Evolutionary conservation across 225 moss, liverwort and hornwort species (phyloP).

Genomic region (Bryum argenteum): DNA sequence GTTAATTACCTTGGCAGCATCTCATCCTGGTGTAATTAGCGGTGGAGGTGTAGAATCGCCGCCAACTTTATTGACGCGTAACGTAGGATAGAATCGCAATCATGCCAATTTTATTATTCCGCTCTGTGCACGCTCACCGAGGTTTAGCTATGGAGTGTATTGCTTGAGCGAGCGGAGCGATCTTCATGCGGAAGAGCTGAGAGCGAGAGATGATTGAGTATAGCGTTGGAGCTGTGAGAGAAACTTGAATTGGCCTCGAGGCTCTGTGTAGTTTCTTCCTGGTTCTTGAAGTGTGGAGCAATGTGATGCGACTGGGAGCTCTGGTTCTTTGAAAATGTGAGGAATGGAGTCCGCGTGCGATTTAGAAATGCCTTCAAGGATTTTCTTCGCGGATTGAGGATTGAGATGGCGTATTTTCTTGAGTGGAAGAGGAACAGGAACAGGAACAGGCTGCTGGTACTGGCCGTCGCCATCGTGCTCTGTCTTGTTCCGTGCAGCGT

Average conservation of each 20-base stretch:
- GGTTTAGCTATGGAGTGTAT: background rate
- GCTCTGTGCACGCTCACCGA: background rate
- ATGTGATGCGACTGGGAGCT: background rate
- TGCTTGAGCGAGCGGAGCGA: background rate
- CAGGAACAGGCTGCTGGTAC: slow-evolving; percentile 12
- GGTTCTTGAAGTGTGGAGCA: background rate
- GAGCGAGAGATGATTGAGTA: too few relatives aligned
- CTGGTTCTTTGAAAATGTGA: background rate
- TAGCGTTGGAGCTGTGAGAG: background rate
- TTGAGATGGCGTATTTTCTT: slow-evolving; percentile 25
- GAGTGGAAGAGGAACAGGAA: slow-evolving; percentile 6
- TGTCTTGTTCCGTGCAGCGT: slow-evolving; percentile 29
- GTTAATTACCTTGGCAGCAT: too few relatives aligned
- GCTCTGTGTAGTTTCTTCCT: background rate
- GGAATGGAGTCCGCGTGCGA: background rate
- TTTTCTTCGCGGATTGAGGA: slow-evolving; percentile 12
- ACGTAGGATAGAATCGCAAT: slow-evolving; percentile 19
- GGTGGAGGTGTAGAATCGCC: slow-evolving; percentile 8
- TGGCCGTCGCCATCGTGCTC: slow-evolving; percentile 31
- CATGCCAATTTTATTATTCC: slow-evolving; percentile 8
- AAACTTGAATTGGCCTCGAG: background rate
- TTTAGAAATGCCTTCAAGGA: slow-evolving; percentile 19
- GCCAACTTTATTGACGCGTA: slow-evolving; percentile 16
- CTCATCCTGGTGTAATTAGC: background rate
- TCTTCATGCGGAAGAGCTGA: too few relatives aligned